phyloP scores from a whole-genome alignment of 164 flowering plant species.

The Nelumbo lutea region DNA sequence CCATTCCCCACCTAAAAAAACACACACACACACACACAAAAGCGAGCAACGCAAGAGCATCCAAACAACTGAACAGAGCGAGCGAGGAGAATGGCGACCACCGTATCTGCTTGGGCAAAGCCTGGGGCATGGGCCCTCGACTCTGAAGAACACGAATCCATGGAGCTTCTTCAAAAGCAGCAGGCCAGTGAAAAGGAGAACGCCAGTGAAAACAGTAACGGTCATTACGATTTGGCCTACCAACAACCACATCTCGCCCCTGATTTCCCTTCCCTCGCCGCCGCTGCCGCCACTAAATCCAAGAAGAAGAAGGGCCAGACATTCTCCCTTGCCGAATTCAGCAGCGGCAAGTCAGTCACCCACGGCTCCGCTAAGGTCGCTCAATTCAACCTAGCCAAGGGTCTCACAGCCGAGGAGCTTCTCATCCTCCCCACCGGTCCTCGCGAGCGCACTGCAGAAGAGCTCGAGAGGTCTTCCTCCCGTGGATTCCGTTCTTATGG shows the following conservation, averaged over 20 bases:
- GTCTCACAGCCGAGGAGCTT: constrained; percentile 53
- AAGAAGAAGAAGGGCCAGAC: constrained; percentile 82
- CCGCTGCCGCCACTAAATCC: constrained; percentile 56
- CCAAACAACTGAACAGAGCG: background rate
- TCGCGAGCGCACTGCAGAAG: constrained; percentile 73
- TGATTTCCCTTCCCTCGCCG: constrained; percentile 71
- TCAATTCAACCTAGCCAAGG: constrained; percentile 13
- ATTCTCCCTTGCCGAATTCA: constrained; percentile 65
- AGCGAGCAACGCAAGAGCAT: no score
- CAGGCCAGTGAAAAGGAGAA: background rate
- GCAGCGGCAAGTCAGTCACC: constrained; percentile 23
- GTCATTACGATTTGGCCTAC: background rate
- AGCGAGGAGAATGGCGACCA: constrained; percentile 40
- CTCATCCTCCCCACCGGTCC: constrained; percentile 79
- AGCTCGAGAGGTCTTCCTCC: constrained; percentile 42
- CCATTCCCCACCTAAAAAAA: no score
- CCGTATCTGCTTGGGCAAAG: constrained; percentile 55
- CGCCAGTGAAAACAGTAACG: background rate
- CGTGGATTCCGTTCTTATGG: constrained; percentile 65
- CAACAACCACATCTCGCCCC: constrained; percentile 14
- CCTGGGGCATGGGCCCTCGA: constrained; percentile 87
- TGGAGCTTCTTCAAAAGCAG: constrained; percentile 28
- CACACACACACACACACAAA: no score
- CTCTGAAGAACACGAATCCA: constrained; percentile 60
- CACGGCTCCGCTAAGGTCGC: constrained; percentile 23